Base-by-base conservation (phyloP, 768 basidiomycete species). In the Suillus alpinus region DNA sequence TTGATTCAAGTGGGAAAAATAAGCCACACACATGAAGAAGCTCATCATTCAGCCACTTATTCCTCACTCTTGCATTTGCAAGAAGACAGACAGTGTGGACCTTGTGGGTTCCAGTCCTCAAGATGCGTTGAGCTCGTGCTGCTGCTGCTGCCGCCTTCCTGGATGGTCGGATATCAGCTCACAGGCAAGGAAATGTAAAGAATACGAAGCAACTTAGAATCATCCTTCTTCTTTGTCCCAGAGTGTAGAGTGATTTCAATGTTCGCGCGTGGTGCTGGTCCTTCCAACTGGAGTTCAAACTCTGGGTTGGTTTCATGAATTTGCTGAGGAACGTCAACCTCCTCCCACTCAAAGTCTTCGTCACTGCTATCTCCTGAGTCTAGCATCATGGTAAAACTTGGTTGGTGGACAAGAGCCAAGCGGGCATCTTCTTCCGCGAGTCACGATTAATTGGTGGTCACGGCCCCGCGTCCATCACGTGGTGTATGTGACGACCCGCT, bases 51-150 rank as follows among this genome's bases (percentile, higher is more conserved):
- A 93, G 68, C 90, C 91, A 96, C 60, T 77, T 78, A 69, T 99
- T 98, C 43, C 97, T 84, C 23, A 85, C 74, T 49, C 80, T 74
- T 5, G 88, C 91, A 69, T 88, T 93, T 14, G 83, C 82, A 13
- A 98, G 81, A 14, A 97, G 80, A n/a, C 83, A 77, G 12, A 95
- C 75, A 9, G 94, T 92, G 67, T 99, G 97, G 14, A 94, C 78
- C 75, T 96, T 95, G 77, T 98, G 96, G 58, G 85, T 87, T 60
- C 89, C 84, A 50, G 95, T 83, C 37, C 95, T 83, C 9, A 86
- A 71, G 44, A 87, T 76, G 13, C 95, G 85, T 68, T 95, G 91
- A 14, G 84, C 84, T 62, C 85, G 80, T 37, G 83, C 73, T 62
- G 85, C 66, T 34, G 72, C 71, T 10, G 74, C 60, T 0, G 65